Conservation (phyloP, 305 asterid species). For the Ilex paraguariensis region DNA sequence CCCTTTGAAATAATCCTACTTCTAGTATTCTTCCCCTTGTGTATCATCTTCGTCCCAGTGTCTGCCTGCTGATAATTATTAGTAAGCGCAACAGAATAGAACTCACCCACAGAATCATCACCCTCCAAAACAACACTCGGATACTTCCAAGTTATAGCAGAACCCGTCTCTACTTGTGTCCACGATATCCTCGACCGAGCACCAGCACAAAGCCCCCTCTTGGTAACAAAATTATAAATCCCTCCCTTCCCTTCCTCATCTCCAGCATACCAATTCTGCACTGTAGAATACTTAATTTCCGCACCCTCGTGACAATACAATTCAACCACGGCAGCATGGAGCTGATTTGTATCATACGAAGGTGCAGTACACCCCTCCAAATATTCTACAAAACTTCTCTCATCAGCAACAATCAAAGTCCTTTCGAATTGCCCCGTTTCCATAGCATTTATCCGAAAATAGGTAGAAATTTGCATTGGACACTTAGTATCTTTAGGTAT, state of each 20-base stretch:
- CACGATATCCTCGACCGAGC: conserved; percentile 77
- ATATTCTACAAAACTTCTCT: conserved; percentile 91
- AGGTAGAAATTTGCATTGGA: conserved; percentile 93
- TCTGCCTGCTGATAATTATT: conserved; percentile 95
- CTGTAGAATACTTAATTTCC: conserved; percentile 89
- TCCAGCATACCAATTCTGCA: conserved; percentile 98
- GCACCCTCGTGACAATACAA: conserved; percentile 73
- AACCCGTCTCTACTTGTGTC: conserved; percentile 98
- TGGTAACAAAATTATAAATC: conserved; percentile 81
- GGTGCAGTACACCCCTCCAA: conserved; percentile 98
- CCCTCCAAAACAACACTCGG: conserved; percentile 95
- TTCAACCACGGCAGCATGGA: conserved; percentile 97
- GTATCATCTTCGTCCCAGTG: conserved; percentile 96
- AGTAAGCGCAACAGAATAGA: conserved; percentile 90
- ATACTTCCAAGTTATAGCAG: conserved; percentile 98
- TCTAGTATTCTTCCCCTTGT: conserved; percentile 88
- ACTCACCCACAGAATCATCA: conserved; percentile 89
- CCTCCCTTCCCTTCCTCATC: conserved; percentile 88
- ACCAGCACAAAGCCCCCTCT: conserved; percentile 89
- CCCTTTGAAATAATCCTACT: conserved; percentile 95
- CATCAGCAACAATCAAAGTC: conserved; percentile 87
- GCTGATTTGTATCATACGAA: conserved; percentile 78
- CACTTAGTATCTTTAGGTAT: conserved; percentile 78
- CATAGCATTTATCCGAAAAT: conserved; percentile 91
- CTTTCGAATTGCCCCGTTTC: conserved; percentile 98